Base-by-base conservation (phyloP, 2,329 filamentous ascomycete species). In the Aureobasidium musti region DNA sequence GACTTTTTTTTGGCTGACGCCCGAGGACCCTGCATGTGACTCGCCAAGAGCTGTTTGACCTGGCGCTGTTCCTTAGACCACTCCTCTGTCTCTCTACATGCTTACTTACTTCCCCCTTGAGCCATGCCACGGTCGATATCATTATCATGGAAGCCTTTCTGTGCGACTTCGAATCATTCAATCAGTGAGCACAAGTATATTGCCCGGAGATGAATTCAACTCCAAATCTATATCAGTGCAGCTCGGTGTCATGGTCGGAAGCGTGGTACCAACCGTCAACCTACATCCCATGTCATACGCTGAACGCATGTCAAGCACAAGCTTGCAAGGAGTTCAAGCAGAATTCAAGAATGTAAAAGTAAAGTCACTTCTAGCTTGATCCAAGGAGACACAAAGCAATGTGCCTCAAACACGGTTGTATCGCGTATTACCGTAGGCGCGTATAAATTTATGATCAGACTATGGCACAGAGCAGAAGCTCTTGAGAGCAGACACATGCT, bases 341-440 rank as follows among this genome's bases (percentile, higher is more conserved):
- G 26, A 26, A 26, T 61, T 17, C 43, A 61, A n/a, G 43, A 23
- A 47, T 49, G 43, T 49, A 43, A 5, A 35, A 35, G 45, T 23
- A n/a, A 19, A 61, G 28, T 26, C 37, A 61, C 28, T 10, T 49
- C 5, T 19, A 61, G 57, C 57, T 49, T n/a, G 21, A 21, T 28
- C 26, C 41, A 1, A 47, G 41, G 57, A 26, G 43, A 30, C 57
- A 61, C 57, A 61, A 61, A 61, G 43, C 57, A 61, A 61, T 49
- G 41, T 49, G 41, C 47, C 57, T 61, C 57, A 26, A 61, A 61
- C 57, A 23, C n/a, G 28, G 35, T 23, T 4, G 28, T 47, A 35
- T 60, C 41, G 41, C 56, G 26, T 13, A n/a, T 11, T 30, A 41
- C 11, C 35, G 35, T 13, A 39, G 53, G 41, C 35, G 37, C 53